phyloP scores from a whole-genome alignment of 2,329 filamentous ascomycete genomes.

The Metarhizium brunneum region DNA sequence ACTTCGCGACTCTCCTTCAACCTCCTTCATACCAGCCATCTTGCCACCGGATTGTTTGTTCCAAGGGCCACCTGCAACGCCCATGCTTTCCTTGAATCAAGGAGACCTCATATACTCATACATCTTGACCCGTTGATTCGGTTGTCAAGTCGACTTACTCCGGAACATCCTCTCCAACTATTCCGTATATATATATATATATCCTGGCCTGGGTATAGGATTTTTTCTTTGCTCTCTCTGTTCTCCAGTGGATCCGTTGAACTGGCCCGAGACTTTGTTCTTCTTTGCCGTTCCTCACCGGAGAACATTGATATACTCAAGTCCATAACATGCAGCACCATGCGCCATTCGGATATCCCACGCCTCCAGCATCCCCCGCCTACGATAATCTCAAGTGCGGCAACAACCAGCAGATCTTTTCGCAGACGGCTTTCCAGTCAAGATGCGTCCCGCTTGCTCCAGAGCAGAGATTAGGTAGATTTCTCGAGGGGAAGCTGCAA shows the following conservation, averaged over 20 bases:
- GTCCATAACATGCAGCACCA: constrained; percentile 49
- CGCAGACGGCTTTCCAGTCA: constrained; percentile 30
- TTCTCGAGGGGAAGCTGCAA: constrained; percentile 75
- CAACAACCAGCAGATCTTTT: constrained; percentile 25
- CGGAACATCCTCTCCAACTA: not conserved
- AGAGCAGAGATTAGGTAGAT: constrained; percentile 76
- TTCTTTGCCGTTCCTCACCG: constrained; percentile 11
- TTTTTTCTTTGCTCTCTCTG: not conserved
- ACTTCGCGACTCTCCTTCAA: constrained; percentile 30
- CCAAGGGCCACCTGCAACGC: constrained; percentile 4
- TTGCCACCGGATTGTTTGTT: not conserved
- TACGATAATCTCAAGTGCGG: constrained; percentile 39
- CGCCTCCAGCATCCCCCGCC: constrained; percentile 47
- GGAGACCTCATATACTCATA: not conserved
- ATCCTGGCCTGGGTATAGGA: not conserved
- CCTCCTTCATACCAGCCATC: constrained; percentile 4
- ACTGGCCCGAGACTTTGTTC: constrained; percentile 9
- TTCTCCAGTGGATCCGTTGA: not conserved
- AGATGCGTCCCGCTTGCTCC: constrained; percentile 53
- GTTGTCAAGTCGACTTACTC: constrained; percentile 25
- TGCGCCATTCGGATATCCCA: constrained; percentile 46
- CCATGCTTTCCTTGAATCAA: constrained; percentile 7
- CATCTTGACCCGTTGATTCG: constrained; percentile 42
- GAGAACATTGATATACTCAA: constrained; percentile 12
- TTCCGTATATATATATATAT: not conserved